Percentiles rank a stretch among this genome's conserved stretches.
Conservation (phyloP, 768 basidiomycete genomes). For the Trametes sanguinea region DNA sequence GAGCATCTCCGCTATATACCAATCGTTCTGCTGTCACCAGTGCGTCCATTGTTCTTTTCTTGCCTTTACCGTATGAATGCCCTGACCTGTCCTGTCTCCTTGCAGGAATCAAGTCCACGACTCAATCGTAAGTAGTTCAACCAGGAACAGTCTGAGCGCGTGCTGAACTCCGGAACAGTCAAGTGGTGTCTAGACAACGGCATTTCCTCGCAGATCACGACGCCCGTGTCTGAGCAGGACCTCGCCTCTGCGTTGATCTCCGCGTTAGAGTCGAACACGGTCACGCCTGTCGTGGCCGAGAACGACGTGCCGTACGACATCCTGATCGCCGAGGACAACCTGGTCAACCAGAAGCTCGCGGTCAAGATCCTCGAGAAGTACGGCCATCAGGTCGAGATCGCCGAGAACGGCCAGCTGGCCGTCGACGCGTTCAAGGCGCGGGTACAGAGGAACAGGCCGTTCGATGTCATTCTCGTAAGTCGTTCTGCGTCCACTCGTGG, state of each 20-base stretch:
- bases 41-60: slow-evolving; percentile 28
- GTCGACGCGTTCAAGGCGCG: slow-evolving; percentile 89
- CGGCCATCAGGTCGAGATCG: slow-evolving; percentile 93
- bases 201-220: slow-evolving; percentile 92
- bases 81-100: background rate
- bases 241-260: slow-evolving; percentile 90
- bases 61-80: background rate
- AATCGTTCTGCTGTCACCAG: slow-evolving; percentile 84
- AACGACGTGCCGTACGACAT: slow-evolving; percentile 91
- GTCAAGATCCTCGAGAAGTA: slow-evolving; percentile 96
- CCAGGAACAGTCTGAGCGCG: slow-evolving; percentile 17
- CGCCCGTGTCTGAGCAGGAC: slow-evolving; percentile 85
- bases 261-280: slow-evolving; percentile 92
- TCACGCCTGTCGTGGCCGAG: slow-evolving; percentile 81
- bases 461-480: slow-evolving; percentile 89
- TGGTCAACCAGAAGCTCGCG: slow-evolving; percentile 94
- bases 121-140: slow-evolving; percentile 62
- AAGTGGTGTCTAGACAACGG: slow-evolving; percentile 98
- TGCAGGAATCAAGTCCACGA: slow-evolving; percentile 55
- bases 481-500: background rate
- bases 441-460: slow-evolving; percentile 68
- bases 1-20: slow-evolving; percentile 97
- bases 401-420: slow-evolving; percentile 94
- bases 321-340: slow-evolving; percentile 94
- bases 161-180: slow-evolving; percentile 48